A percentile compares a stretch with the other conserved stretches of the same genome.
These are phyloP conservation scores for Crithidia sp. DNA, from an alignment of 208 protist genomes.

Conservation along the genomic window DNA sequence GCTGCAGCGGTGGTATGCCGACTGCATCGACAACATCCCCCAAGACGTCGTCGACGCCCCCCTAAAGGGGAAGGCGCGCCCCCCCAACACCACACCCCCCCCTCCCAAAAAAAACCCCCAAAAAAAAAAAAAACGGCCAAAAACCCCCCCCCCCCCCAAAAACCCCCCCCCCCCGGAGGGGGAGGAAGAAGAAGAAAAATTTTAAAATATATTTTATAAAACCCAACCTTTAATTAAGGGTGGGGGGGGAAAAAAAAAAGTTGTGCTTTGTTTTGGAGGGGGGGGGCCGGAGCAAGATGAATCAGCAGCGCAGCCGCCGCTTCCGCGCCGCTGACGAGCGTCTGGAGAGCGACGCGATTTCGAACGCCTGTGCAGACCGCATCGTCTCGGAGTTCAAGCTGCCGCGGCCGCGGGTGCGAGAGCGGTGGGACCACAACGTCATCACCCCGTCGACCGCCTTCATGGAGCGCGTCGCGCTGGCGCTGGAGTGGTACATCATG, in stretches of 20 bases:
- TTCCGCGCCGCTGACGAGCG: slow-evolving; percentile 96
- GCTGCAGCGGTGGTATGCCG: slow-evolving; percentile 82
- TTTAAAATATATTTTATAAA: too few species aligned
- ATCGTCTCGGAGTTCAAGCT: slow-evolving; percentile 65
- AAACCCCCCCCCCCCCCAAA: too few species aligned
- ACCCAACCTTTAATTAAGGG: too few species aligned
- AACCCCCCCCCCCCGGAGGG: too few species aligned
- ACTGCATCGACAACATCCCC: slow-evolving; percentile 87
- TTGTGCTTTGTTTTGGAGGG: too few species aligned
- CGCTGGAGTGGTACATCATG: slow-evolving; percentile 95
- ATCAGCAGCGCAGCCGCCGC: slow-evolving; percentile 98
- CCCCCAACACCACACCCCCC: too few species aligned
- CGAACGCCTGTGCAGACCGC: slow-evolving; percentile 63
- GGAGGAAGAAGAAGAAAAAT: too few species aligned
- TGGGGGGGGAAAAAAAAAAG: too few species aligned
- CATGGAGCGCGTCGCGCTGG: slow-evolving; percentile 95
- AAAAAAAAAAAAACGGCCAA: too few species aligned
- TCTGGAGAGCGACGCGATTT: slow-evolving; percentile 73
- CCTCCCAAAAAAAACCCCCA: too few species aligned
- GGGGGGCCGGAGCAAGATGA: slow-evolving; percentile 99
- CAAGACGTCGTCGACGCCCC: slow-evolving; percentile 65
- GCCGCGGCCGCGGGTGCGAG: slow-evolving; percentile 54
- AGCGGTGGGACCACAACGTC: slow-evolving; percentile 98
- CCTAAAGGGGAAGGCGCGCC: too few species aligned
- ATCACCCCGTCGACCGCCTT: slow-evolving; percentile 99